Conservation (phyloP, 2,329 filamentous ascomycete genomes). For the Arthrobotrys pseudoclavata region DNA sequence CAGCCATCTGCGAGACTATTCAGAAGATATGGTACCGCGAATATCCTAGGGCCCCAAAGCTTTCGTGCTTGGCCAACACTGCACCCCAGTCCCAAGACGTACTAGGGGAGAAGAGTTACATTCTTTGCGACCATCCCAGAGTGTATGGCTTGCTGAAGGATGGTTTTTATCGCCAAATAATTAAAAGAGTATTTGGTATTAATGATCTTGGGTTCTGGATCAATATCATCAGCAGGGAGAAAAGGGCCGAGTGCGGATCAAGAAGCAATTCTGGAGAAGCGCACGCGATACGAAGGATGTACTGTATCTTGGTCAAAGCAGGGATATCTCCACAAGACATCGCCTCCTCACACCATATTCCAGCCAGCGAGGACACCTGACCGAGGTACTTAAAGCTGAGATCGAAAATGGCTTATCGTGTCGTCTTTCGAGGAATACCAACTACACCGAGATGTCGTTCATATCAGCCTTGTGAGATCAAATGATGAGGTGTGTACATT, state of each 20-base stretch:
- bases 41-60: background rate
- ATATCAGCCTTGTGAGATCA: conserved; percentile 1
- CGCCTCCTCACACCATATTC: background rate
- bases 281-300: background rate
- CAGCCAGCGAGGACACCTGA: background rate
- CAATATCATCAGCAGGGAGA: background rate
- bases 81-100: background rate
- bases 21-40: background rate
- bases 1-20: background rate
- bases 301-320: background rate
- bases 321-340: background rate
- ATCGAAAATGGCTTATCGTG: background rate
- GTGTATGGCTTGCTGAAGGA: background rate
- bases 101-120: background rate
- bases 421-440: conserved; percentile 1
- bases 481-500: background rate
- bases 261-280: background rate
- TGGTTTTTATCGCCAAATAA: background rate
- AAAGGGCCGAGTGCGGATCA: background rate
- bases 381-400: background rate
- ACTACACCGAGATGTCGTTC: background rate
- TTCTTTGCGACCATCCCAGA: background rate
- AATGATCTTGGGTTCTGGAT: background rate
- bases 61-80: background rate
- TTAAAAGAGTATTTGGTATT: background rate